Percentiles rank a stretch among this genome's conserved stretches.
Evolutionary conservation across 1,139 yeast species (phyloP).

Genomic region (Pichia sp.): DNA sequence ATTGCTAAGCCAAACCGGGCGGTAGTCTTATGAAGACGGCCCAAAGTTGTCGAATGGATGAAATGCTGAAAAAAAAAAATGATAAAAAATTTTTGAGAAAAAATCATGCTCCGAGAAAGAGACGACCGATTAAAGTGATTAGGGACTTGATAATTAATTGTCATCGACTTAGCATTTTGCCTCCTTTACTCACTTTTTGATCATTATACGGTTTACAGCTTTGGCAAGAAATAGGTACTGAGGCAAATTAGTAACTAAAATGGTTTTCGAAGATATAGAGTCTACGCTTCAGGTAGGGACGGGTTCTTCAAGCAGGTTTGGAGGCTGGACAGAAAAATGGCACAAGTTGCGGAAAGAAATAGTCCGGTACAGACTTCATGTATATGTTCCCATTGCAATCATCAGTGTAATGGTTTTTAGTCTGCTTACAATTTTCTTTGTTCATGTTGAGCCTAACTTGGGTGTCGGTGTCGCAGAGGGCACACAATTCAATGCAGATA

Average conservation of each 20-base stretch:
- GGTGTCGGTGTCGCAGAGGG: slow-evolving; percentile 32
- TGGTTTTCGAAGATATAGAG: slow-evolving; percentile 1
- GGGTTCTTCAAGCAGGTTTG: background rate
- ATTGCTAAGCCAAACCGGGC: background rate
- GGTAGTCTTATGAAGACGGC: too few relatives aligned
- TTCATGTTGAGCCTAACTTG: slow-evolving; percentile 27
- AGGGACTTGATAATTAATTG: background rate
- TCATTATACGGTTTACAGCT: too few relatives aligned
- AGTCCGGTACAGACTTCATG: slow-evolving; percentile 21
- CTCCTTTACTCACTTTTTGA: background rate
- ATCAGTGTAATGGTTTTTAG: slow-evolving; percentile 15
- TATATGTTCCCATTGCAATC: slow-evolving; percentile 20
- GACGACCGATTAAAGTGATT: background rate
- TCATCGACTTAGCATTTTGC: background rate
- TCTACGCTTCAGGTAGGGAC: slow-evolving; percentile 8
- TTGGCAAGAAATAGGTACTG: background rate
- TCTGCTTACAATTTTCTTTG: slow-evolving; percentile 16
- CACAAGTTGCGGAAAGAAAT: slow-evolving; percentile 1
- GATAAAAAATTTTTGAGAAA: background rate
- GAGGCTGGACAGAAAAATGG: slow-evolving; percentile 1
- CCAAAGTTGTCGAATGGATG: background rate
- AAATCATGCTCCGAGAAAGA: background rate
- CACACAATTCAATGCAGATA: slow-evolving; percentile 30
- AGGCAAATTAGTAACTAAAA: background rate
- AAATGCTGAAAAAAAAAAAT: background rate